These are phyloP conservation scores for Fusarium concolor DNA, from an alignment of 2,329 filamentous ascomycete species.

Conservation along the genomic window DNA sequence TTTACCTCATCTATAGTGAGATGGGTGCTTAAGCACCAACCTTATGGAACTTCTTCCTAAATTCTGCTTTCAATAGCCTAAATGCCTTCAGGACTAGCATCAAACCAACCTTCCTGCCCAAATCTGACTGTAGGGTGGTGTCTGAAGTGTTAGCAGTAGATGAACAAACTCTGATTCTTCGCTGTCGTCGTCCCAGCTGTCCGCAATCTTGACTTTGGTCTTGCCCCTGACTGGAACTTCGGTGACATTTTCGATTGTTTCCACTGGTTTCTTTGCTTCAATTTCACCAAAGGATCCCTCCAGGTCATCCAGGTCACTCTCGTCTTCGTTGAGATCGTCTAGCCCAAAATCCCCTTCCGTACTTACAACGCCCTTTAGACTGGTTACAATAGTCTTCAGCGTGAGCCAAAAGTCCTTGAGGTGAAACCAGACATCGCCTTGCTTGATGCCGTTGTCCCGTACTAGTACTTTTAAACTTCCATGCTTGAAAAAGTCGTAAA, in stretches of 20 bases:
- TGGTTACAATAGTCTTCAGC: slow-evolving; percentile 78
- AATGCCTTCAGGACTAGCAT: slow-evolving; percentile 70
- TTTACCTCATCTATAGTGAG: no score
- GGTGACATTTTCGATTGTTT: neutral
- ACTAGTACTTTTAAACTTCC: slow-evolving; percentile 71
- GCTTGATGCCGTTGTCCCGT: slow-evolving; percentile 73
- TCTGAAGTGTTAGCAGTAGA: neutral
- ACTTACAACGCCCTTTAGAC: slow-evolving; percentile 65
- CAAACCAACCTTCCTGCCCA: slow-evolving; percentile 59
- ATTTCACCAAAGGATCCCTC: slow-evolving; percentile 30
- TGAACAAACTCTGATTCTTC: slow-evolving; percentile 49
- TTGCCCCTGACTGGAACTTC: slow-evolving; percentile 7
- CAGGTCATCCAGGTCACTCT: slow-evolving; percentile 18
- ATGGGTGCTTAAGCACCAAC: slow-evolving; percentile 64
- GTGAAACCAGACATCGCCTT: slow-evolving; percentile 77
- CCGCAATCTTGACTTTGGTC: slow-evolving; percentile 37
- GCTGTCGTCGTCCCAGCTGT: slow-evolving; percentile 58
- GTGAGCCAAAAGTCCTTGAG: slow-evolving; percentile 70
- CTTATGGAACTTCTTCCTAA: slow-evolving; percentile 72
- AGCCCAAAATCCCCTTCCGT: slow-evolving; percentile 52
- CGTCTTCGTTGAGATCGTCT: slow-evolving; percentile 52
- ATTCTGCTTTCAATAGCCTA: slow-evolving; percentile 66
- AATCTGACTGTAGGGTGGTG: slow-evolving; percentile 9
- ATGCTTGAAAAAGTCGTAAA: slow-evolving; percentile 83
- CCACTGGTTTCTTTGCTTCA: neutral